These are phyloP conservation scores for Cunninghamia lanceolata DNA, from an alignment of 75 land plant genomes.

Conservation along the genomic window DNA sequence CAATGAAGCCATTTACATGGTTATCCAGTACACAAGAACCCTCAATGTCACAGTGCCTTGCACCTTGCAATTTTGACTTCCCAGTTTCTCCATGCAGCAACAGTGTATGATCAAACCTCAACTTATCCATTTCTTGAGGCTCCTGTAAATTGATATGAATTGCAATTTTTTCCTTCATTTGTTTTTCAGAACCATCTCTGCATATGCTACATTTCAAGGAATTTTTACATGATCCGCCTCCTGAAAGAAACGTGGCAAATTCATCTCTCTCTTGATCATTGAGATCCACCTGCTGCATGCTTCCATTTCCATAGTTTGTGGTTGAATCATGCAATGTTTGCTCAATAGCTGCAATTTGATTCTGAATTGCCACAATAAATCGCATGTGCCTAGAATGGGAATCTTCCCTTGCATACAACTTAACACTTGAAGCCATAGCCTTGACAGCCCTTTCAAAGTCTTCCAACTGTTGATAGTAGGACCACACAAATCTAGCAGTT, in stretches of 20 bases:
- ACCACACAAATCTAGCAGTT: background rate
- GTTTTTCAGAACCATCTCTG: background rate
- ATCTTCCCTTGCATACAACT: slow-evolving; percentile 29
- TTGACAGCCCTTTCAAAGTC: slow-evolving; percentile 59
- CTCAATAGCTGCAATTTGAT: slow-evolving; percentile 46
- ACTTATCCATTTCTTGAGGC: background rate
- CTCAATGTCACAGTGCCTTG: background rate
- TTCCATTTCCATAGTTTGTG: slow-evolving; percentile 9
- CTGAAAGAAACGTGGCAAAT: slow-evolving; percentile 43
- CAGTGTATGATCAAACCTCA: background rate
- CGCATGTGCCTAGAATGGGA: slow-evolving; percentile 40
- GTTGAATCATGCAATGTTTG: slow-evolving; percentile 17
- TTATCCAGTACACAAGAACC: background rate
- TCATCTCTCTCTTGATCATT: slow-evolving; percentile 42
- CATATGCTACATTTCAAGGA: background rate
- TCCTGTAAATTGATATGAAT: background rate
- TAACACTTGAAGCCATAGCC: slow-evolving; percentile 13
- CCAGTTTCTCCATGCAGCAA: background rate
- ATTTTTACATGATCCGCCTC: slow-evolving; percentile 8
- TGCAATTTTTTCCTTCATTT: background rate
- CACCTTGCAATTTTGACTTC: slow-evolving; percentile 5
- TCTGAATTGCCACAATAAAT: slow-evolving; percentile 51
- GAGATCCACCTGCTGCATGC: slow-evolving; percentile 15
- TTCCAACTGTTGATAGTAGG: slow-evolving; percentile 38
- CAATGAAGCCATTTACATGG: background rate